A percentile compares a stretch with the other conserved stretches of the same genome.
Conservation (phyloP, 2,329 filamentous ascomycete genomes). For the Colletotrichum destructivum region DNA sequence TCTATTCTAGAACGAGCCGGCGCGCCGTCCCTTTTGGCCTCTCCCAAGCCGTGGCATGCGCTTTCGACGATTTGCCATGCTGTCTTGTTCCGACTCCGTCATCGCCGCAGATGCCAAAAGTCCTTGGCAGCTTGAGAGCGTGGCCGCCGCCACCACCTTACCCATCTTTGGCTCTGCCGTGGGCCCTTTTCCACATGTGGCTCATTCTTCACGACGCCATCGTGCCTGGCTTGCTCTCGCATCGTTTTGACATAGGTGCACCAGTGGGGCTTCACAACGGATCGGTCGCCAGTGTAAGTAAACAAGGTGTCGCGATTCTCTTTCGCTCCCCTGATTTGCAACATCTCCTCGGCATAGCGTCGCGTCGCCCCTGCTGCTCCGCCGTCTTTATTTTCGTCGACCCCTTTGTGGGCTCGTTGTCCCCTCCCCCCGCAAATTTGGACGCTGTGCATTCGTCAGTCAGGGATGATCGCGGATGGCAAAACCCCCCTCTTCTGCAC, state of each 20-base stretch:
- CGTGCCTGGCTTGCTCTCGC: not conserved
- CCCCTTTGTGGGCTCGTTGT: not conserved
- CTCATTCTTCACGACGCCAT: not conserved
- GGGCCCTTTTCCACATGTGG: not conserved
- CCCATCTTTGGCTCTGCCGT: not conserved
- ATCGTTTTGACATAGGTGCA: not conserved
- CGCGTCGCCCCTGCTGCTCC: not conserved
- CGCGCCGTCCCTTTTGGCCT: not conserved
- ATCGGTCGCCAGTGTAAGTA: not conserved
- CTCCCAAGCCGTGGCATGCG: not conserved
- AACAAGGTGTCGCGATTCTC: not conserved
- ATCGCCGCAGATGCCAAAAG: constrained; percentile 1
- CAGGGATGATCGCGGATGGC: constrained; percentile 20
- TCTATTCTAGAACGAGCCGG: too few relatives aligned
- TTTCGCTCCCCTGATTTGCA: not conserved
- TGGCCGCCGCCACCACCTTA: constrained; percentile 1
- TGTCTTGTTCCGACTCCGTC: not conserved
- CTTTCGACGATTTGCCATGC: not conserved
- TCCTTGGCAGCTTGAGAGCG: not conserved
- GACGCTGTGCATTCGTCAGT: constrained; percentile 14
- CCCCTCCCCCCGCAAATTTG: constrained; percentile 22
- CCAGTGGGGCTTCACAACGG: too few relatives aligned
- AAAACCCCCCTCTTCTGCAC: constrained; percentile 23
- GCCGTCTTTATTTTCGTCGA: not conserved
- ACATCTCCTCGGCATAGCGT: not conserved